Conservation (phyloP, 306 rosid genomes). For the Vigna trinervia region DNA sequence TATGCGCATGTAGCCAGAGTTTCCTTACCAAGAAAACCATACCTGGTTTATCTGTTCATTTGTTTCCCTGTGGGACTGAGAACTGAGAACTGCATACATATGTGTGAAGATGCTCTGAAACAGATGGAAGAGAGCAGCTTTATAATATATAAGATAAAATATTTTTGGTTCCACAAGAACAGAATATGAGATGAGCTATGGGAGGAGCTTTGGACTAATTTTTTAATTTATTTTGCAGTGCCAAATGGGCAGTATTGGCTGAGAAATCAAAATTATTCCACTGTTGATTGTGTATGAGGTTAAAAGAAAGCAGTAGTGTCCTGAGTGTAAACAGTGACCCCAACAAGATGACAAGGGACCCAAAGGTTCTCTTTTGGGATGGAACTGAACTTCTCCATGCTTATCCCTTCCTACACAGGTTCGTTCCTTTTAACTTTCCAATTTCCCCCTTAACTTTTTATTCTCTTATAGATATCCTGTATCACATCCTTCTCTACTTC, state of each 20-base stretch:
- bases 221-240: conserved; percentile 20
- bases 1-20: conserved; percentile 47
- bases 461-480: conserved; percentile 56
- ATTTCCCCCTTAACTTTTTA: conserved; percentile 24
- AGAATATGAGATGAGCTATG: conserved; percentile 86
- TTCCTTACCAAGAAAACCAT: conserved; percentile 45
- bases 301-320: conserved; percentile 56
- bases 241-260: conserved; percentile 41
- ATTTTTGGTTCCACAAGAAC: conserved; percentile 72
- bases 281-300: conserved; percentile 43
- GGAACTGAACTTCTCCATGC: conserved; percentile 75
- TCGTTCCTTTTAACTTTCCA: conserved; percentile 38
- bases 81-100: conserved; percentile 45
- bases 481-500: conserved; percentile 56
- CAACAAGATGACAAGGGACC: conserved; percentile 75
- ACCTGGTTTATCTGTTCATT: conserved; percentile 41
- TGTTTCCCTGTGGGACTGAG: conserved; percentile 39
- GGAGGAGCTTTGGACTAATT: conserved; percentile 73
- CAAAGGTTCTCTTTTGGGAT: conserved; percentile 59
- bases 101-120: conserved; percentile 76
- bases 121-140: conserved; percentile 74
- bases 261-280: conserved; percentile 36
- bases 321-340: conserved; percentile 62
- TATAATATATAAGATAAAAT: conserved; percentile 47
- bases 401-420: conserved; percentile 59